Conservation (phyloP, 2,329 filamentous ascomycete species). For the Aspergillus fijiensis region DNA sequence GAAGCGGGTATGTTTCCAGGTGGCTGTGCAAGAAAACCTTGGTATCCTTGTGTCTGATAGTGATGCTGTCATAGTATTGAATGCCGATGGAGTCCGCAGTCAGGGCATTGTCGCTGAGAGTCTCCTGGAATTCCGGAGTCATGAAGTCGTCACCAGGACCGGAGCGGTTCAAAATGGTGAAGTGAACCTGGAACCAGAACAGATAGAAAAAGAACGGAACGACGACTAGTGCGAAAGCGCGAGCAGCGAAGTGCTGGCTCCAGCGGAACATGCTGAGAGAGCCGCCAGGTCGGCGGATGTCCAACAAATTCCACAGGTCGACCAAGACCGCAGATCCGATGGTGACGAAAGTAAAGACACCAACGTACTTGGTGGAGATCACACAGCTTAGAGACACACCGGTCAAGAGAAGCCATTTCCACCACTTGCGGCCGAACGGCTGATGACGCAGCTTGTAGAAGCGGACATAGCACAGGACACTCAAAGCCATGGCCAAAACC, state of each 20-base stretch:
- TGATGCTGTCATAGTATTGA: constrained; percentile 85
- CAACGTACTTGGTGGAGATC: constrained; percentile 98
- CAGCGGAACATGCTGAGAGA: constrained; percentile 78
- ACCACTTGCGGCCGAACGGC: constrained; percentile 94
- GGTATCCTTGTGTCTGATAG: constrained; percentile 93
- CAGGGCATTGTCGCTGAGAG: constrained; percentile 91
- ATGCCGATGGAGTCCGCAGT: constrained; percentile 80
- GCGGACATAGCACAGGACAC: constrained; percentile 88
- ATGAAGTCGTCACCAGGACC: constrained; percentile 98
- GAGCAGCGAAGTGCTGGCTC: constrained; percentile 83
- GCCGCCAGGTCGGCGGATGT: constrained; percentile 81
- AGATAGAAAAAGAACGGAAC: constrained; percentile 97
- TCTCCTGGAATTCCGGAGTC: constrained; percentile 97
- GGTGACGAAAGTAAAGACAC: constrained; percentile 93
- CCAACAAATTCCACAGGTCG: constrained; percentile 90
- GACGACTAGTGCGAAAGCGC: constrained; percentile 80
- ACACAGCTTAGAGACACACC: constrained; percentile 94
- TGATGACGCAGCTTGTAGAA: constrained; percentile 95
- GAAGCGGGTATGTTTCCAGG: constrained; percentile 79
- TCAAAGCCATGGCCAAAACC: constrained; percentile 94
- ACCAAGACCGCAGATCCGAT: constrained; percentile 92
- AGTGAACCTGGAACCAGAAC: constrained; percentile 99
- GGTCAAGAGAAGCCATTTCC: constrained; percentile 97
- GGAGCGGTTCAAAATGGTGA: constrained; percentile 80
- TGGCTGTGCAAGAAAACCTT: constrained; percentile 96